Evolutionary conservation across 2,329 filamentous ascomycete species (phyloP).

Genomic region (Aspergillus amoenus): DNA sequence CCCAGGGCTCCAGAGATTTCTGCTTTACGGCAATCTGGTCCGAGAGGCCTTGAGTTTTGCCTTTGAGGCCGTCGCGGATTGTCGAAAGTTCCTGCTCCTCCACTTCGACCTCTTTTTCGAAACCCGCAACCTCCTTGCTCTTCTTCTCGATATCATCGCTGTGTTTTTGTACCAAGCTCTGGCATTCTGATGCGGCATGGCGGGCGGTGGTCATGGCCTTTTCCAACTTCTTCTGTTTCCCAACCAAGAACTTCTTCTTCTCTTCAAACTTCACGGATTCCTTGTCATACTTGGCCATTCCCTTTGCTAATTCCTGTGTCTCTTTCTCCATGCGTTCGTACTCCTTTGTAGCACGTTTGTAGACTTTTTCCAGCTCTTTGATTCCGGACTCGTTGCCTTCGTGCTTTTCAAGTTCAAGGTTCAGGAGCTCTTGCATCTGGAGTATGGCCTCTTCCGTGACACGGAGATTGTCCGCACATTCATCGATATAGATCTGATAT

Average conservation of each 20-base stretch:
- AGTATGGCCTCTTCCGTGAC: slow-evolving; percentile 86
- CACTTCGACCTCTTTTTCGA: slow-evolving; percentile 72
- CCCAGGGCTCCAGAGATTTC: slow-evolving; percentile 93
- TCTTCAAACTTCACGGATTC: slow-evolving; percentile 97
- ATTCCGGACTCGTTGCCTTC: slow-evolving; percentile 86
- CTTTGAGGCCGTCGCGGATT: slow-evolving; percentile 87
- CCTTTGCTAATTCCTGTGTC: slow-evolving; percentile 74
- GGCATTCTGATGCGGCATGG: slow-evolving; percentile 70
- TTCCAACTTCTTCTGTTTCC: slow-evolving; percentile 92
- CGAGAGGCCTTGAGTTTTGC: slow-evolving; percentile 92
- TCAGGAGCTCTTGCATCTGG: slow-evolving; percentile 85
- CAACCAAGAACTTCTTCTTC: slow-evolving; percentile 88
- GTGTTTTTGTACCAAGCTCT: slow-evolving; percentile 75
- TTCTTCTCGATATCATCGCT: slow-evolving; percentile 75
- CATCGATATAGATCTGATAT: slow-evolving; percentile 86
- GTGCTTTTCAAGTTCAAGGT: slow-evolving; percentile 87
- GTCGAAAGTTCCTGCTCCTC: slow-evolving; percentile 79
- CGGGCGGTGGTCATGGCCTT: slow-evolving; percentile 79
- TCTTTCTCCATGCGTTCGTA: slow-evolving; percentile 81
- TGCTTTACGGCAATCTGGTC: slow-evolving; percentile 91
- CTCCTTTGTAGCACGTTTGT: slow-evolving; percentile 78
- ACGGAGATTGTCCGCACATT: slow-evolving; percentile 83
- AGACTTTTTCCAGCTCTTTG: slow-evolving; percentile 81
- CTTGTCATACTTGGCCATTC: slow-evolving; percentile 91
- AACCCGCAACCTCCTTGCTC: slow-evolving; percentile 67